phyloP scores from a whole-genome alignment of 1,284 basidiomycete species.

The Earliella scabrosa region DNA sequence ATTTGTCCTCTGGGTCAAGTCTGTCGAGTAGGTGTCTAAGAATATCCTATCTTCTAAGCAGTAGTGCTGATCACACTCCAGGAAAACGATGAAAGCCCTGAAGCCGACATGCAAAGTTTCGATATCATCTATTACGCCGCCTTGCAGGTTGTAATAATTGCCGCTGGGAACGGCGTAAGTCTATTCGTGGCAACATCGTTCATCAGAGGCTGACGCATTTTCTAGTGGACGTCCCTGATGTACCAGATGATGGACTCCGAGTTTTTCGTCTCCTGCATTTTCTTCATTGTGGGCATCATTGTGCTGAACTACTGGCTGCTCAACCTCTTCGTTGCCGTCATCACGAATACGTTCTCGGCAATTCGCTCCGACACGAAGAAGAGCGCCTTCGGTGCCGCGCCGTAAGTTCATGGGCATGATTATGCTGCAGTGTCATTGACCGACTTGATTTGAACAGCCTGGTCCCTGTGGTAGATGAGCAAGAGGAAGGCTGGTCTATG shows the following conservation, averaged over 20 bases:
- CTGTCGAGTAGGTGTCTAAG: conserved; percentile 79
- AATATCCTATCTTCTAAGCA: no score
- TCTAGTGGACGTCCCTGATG: conserved; percentile 82
- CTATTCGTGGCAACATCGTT: neutral
- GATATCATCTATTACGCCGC: conserved; percentile 88
- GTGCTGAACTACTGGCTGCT: conserved; percentile 94
- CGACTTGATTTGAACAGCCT: conserved; percentile 38
- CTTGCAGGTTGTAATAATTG: conserved; percentile 87
- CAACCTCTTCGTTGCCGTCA: conserved; percentile 95
- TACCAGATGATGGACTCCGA: conserved; percentile 93
- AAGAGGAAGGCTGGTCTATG: conserved; percentile 61
- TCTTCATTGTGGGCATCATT: conserved; percentile 86
- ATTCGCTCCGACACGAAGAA: conserved; percentile 89
- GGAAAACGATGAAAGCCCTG: conserved; percentile 71
- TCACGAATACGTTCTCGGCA: conserved; percentile 93
- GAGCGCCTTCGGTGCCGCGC: conserved; percentile 90
- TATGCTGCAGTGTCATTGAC: neutral
- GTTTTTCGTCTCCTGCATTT: conserved; percentile 86
- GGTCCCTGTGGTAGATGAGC: conserved; percentile 51
- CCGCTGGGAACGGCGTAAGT: conserved; percentile 77
- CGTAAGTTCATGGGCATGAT: conserved; percentile 42
- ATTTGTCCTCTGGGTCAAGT: conserved; percentile 84
- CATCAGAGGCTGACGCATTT: neutral
- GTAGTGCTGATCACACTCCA: no score
- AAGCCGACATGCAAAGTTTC: conserved; percentile 77